Evolutionary conservation across 2,329 filamentous ascomycete species (phyloP).

Genomic region (Diplodia mutila): DNA sequence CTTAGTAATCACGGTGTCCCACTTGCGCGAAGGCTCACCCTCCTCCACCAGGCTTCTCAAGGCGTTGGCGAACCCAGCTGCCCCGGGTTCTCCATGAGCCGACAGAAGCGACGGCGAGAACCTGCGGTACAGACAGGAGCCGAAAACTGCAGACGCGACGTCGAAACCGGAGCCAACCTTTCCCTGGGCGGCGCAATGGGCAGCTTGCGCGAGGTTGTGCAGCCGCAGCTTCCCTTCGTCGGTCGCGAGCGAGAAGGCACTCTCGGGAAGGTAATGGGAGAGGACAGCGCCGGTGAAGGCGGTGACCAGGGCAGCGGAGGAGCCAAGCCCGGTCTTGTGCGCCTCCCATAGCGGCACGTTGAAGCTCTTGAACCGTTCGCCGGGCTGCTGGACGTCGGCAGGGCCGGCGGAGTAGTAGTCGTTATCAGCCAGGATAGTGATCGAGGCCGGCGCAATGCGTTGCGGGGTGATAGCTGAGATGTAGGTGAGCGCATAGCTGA

Average conservation of each 20-base stretch:
- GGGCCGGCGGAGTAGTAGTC: slow-evolving; percentile 81
- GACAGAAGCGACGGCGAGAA: slow-evolving; percentile 81
- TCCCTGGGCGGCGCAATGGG: slow-evolving; percentile 93
- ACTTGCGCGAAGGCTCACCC: slow-evolving; percentile 54
- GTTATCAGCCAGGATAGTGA: slow-evolving; percentile 91
- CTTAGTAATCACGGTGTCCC: slow-evolving; percentile 80
- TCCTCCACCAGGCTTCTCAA: slow-evolving; percentile 71
- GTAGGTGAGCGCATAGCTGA: slow-evolving; percentile 87
- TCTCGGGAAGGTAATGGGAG: slow-evolving; percentile 68
- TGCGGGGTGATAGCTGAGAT: slow-evolving; percentile 57
- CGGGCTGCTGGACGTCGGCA: slow-evolving; percentile 35
- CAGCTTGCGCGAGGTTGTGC: slow-evolving; percentile 91
- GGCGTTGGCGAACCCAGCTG: slow-evolving; percentile 64
- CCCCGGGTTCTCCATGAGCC: slow-evolving; percentile 67
- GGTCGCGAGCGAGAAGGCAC: slow-evolving; percentile 60
- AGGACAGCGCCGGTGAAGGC: slow-evolving; percentile 78
- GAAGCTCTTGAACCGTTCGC: slow-evolving; percentile 73
- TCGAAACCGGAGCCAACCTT: slow-evolving; percentile 97
- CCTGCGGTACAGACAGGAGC: slow-evolving; percentile 87
- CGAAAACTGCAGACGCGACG: slow-evolving; percentile 89
- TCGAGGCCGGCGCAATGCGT: slow-evolving; percentile 66
- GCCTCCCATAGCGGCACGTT: slow-evolving; percentile 73
- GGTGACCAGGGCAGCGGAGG: slow-evolving; percentile 91
- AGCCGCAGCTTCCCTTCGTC: slow-evolving; percentile 63
- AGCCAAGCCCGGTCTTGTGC: slow-evolving; percentile 95